A percentile compares a stretch with the other conserved stretches of the same genome.
phyloP scores from a whole-genome alignment of 192 early-diverging fungal species.

The Spinellus fusiger region DNA sequence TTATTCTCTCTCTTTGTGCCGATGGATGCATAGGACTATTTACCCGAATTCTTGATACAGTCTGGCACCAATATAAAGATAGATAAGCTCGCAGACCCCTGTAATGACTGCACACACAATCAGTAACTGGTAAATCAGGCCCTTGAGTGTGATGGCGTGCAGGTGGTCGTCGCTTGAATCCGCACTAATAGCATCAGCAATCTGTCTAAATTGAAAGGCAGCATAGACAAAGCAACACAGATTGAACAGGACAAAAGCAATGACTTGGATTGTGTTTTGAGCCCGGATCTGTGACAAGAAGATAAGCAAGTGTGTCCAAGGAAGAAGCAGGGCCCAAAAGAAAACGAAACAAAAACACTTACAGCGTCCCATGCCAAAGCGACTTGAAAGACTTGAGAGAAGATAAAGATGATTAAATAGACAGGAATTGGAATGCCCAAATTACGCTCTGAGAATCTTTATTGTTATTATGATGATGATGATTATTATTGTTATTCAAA shows the following conservation, averaged over 20 bases:
- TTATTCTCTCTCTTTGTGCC: not conserved
- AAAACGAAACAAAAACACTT: constrained; percentile 34
- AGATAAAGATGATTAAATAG: constrained; percentile 70
- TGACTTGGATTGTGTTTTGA: constrained; percentile 69
- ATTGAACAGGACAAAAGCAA: constrained; percentile 63
- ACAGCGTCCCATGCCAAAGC: constrained; percentile 65
- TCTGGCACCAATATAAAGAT: constrained; percentile 42
- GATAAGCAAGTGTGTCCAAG: too few species aligned
- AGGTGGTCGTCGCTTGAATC: not conserved
- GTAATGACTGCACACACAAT: constrained; percentile 51
- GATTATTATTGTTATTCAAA: constrained; percentile 7
- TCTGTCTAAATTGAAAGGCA: constrained; percentile 62
- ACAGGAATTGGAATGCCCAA: constrained; percentile 40
- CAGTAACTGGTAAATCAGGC: constrained; percentile 30
- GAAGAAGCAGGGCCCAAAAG: too few species aligned
- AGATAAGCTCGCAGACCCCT: constrained; percentile 41
- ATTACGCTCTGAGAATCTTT: not conserved
- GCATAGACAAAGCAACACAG: constrained; percentile 58
- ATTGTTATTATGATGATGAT: not conserved
- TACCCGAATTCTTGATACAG: constrained; percentile 61
- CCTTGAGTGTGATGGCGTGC: not conserved
- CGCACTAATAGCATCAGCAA: constrained; percentile 29
- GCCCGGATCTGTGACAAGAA: constrained; percentile 55
- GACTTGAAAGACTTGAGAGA: constrained; percentile 63
- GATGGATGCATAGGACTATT: not conserved